Evolutionary conservation across 805 yeast genomes (phyloP).

Genomic region (Lipomyces yamadae): DNA sequence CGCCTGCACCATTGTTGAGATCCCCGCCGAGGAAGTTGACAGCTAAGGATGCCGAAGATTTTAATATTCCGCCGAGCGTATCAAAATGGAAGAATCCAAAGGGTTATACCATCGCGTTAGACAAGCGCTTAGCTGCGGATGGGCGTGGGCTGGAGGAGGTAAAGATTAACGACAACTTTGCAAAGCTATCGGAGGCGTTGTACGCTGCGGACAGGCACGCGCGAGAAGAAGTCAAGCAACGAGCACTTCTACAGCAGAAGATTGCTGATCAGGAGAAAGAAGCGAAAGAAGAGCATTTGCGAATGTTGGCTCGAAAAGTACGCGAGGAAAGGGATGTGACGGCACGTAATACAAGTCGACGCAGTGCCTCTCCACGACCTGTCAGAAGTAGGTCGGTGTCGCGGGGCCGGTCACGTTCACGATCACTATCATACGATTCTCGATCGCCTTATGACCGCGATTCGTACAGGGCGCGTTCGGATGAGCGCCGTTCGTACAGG

Average conservation of each 20-base stretch:
- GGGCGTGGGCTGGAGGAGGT: slow-evolving; percentile 48
- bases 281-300: slow-evolving; percentile 58
- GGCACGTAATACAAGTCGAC: slow-evolving; percentile 12
- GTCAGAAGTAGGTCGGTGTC: slow-evolving; percentile 14
- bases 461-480: slow-evolving; percentile 17
- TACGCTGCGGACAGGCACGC: slow-evolving; percentile 68
- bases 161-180: slow-evolving; percentile 61
- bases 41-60: slow-evolving; percentile 72
- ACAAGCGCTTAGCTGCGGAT: slow-evolving; percentile 69
- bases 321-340: slow-evolving; percentile 47
- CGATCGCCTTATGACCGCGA: slow-evolving; percentile 18
- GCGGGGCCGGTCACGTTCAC: slow-evolving; percentile 14
- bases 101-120: slow-evolving; percentile 82
- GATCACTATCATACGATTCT: slow-evolving; percentile 21
- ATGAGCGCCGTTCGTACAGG: slow-evolving; percentile 15
- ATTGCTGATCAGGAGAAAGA: slow-evolving; percentile 56
- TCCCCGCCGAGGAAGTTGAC: slow-evolving; percentile 60
- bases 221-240: slow-evolving; percentile 58
- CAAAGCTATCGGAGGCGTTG: slow-evolving; percentile 70
- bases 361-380: slow-evolving; percentile 22
- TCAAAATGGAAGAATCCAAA: slow-evolving; percentile 96
- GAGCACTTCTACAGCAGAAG: slow-evolving; percentile 56
- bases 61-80: slow-evolving; percentile 89
- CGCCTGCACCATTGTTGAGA: slow-evolving; percentile 65
- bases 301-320: slow-evolving; percentile 56